These are phyloP conservation scores for Spiraea crenata DNA, from an alignment of 331 rosid species.

Conservation along the genomic window DNA sequence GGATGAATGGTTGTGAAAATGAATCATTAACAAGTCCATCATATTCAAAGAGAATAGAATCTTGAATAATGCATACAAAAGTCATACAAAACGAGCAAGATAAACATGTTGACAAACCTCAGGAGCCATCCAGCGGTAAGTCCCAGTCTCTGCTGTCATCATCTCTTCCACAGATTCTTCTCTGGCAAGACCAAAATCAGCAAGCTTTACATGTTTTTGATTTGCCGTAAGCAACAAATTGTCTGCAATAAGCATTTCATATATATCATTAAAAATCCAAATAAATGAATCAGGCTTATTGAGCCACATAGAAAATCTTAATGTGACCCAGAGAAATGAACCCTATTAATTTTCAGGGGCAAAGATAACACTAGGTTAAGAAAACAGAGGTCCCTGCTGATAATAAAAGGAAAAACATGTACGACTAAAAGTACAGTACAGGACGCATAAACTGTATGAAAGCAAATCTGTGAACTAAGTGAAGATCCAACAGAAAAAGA, in stretches of 20 bases:
- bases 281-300: background rate
- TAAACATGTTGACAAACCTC: slow-evolving; percentile 54
- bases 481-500: background rate
- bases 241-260: slow-evolving; percentile 47
- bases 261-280: background rate
- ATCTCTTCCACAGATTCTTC: slow-evolving; percentile 98
- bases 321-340: slow-evolving; percentile 1
- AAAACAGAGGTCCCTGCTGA: background rate
- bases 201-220: slow-evolving; percentile 93
- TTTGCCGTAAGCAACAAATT: slow-evolving; percentile 88
- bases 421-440: background rate
- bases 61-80: background rate
- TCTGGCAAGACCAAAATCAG: slow-evolving; percentile 99
- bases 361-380: background rate
- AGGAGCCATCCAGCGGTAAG: slow-evolving; percentile 99
- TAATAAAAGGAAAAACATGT: background rate
- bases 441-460: background rate
- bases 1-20: background rate
- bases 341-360: background rate
- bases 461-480: background rate
- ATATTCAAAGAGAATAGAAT: background rate
- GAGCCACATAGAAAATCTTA: background rate
- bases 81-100: slow-evolving; percentile 10
- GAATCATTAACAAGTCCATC: background rate
- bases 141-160: slow-evolving; percentile 99